phyloP scores from a whole-genome alignment of 2,329 filamentous ascomycete species.

The Penicillium nordicum region DNA sequence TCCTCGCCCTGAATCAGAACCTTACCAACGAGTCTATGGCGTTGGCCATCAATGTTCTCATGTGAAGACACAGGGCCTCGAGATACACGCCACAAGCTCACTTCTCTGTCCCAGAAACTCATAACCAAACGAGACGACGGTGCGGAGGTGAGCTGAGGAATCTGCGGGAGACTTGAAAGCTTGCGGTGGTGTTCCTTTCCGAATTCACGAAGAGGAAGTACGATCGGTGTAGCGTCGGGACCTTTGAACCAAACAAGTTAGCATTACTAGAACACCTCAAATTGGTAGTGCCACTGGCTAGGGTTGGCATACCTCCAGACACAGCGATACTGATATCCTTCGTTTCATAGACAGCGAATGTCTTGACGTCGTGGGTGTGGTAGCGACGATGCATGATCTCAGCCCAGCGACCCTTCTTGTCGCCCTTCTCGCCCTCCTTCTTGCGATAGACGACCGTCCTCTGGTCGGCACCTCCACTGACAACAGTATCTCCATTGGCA shows the following conservation, averaged over 20 bases:
- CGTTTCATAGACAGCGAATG: slow-evolving; percentile 85
- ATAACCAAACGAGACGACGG: slow-evolving; percentile 70
- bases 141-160: slow-evolving; percentile 69
- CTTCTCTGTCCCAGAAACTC: slow-evolving; percentile 87
- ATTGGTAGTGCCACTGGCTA: neutral
- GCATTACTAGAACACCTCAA: slow-evolving; percentile 17
- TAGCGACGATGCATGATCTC: slow-evolving; percentile 83
- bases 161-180: slow-evolving; percentile 79
- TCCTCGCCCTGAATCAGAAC: slow-evolving; percentile 69
- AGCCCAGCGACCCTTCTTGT: slow-evolving; percentile 66
- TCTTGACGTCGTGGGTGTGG: slow-evolving; percentile 92
- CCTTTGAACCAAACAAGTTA: slow-evolving; percentile 51
- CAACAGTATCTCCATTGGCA: slow-evolving; percentile 72
- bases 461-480: slow-evolving; percentile 90
- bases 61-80: slow-evolving; percentile 46
- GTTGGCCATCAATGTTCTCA: slow-evolving; percentile 41
- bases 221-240: slow-evolving; percentile 77
- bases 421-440: slow-evolving; percentile 46
- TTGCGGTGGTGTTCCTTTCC: slow-evolving; percentile 76
- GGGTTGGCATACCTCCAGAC: slow-evolving; percentile 68
- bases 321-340: slow-evolving; percentile 79
- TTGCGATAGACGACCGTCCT: slow-evolving; percentile 79
- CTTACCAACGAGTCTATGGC: slow-evolving; percentile 58
- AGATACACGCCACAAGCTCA: slow-evolving; percentile 73
- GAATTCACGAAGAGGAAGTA: slow-evolving; percentile 74